Evolutionary conservation across 768 basidiomycete species (phyloP).

Genomic region (Suillus weaverae): DNA sequence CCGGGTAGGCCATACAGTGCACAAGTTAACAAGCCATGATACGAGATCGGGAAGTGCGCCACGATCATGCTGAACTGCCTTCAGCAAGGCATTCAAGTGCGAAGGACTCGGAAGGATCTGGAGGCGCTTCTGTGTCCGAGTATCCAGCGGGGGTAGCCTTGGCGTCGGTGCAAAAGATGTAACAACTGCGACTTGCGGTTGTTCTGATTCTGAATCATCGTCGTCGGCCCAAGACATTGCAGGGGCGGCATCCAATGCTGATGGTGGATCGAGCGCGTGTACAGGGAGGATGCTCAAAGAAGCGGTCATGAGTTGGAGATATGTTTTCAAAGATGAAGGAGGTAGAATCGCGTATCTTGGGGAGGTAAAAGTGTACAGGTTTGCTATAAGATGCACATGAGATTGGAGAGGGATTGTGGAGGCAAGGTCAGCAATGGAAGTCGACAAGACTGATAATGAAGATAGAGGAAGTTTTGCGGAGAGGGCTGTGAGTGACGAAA

Average conservation of each 20-base stretch:
- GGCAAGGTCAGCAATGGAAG: conserved; percentile 32
- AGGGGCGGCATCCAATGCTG: conserved; percentile 16
- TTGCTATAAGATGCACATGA: conserved; percentile 67
- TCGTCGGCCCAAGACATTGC: conserved; percentile 28
- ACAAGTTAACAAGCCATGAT: conserved; percentile 56
- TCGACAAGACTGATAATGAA: conserved; percentile 35
- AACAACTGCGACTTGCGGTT: conserved; percentile 35
- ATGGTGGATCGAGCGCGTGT: conserved; percentile 49
- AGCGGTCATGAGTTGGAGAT: conserved; percentile 51
- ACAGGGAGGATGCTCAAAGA: conserved; percentile 56
- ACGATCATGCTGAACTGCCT: conserved; percentile 39
- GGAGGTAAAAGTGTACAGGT: conserved; percentile 62
- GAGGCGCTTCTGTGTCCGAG: conserved; percentile 63
- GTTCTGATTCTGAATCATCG: conserved; percentile 44
- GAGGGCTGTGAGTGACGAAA: conserved; percentile 60
- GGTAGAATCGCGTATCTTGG: conserved; percentile 58
- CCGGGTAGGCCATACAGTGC: conserved; percentile 58
- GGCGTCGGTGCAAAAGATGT: conserved; percentile 30
- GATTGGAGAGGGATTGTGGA: conserved; percentile 29
- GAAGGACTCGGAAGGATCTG: conserved; percentile 50
- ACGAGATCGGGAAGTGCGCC: conserved; percentile 50
- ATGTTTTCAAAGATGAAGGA: conserved; percentile 45
- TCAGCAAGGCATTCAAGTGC: conserved; percentile 59
- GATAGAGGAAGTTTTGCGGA: conserved; percentile 63
- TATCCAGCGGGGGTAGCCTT: conserved; percentile 48